Base-by-base conservation (phyloP, 345 rosid species). In the Xanthoceras sorbifolium region DNA sequence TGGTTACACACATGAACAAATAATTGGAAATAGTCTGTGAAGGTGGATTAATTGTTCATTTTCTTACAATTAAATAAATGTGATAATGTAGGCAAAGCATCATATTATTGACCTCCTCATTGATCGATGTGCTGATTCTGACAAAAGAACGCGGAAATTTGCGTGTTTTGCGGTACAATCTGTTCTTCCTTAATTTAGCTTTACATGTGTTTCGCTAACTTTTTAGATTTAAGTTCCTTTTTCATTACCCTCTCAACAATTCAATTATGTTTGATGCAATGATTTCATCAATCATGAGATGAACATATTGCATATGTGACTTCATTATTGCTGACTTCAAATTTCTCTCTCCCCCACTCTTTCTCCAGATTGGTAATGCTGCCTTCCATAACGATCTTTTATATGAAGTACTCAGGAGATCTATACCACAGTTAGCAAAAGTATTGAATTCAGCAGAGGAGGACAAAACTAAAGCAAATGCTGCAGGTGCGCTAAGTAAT, bases 381-480 rank as follows among this genome's bases (percentile, higher is more conserved):
- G 97, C 99, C 71, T 96, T 91, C 85, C 97, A 93, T 79, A 92
- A 89, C 67, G 99, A 93, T 54, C 82, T 40, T 70, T 81, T 96
- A 81, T 96, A 96, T 34, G 97, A 92, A 66, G 94, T 92, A 79
- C 89, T 96, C 38, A 86, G 92, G 86, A 83, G 92, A 81, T 91
- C 97, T 32, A 96, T 93, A 82, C 94, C 97, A 76, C 94, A 88
- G 75, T 82, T 96, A 32, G 91, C 92, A 71, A 89, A 89, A 42
- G 81, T 96, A 72, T 79, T 96, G 82, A 83, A 91, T 76, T 86
- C 97, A 22, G 86, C 86, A 1, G 97, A 92, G 81, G 99, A 93
- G 84, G 98, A 93, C 87, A 96, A 96, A 86, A 96, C 98, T 34
- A 96, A 90, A 84, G 97, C 95, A 74, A 96, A 96, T 84, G 98